These are phyloP conservation scores for Cornus suecica DNA, from an alignment of 148 eudicot genomes.

Conservation along the genomic window DNA sequence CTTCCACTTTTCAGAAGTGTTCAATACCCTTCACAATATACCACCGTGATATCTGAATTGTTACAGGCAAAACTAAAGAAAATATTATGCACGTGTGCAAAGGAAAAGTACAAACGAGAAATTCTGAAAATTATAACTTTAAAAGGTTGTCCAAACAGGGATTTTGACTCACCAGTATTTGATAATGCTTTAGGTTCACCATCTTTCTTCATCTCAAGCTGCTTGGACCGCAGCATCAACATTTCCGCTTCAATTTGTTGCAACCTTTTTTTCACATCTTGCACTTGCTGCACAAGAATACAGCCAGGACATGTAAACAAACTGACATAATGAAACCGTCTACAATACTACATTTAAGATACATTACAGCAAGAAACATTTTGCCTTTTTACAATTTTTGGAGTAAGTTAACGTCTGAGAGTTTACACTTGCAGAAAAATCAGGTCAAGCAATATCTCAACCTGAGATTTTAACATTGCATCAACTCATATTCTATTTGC, in stretches of 20 bases:
- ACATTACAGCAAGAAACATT: not conserved
- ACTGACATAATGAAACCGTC: not conserved
- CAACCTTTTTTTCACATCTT: constrained; percentile 30
- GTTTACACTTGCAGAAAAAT: not conserved
- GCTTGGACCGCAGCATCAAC: constrained; percentile 32
- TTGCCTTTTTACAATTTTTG: not conserved
- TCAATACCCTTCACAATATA: constrained; percentile 1
- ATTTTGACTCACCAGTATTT: constrained; percentile 26
- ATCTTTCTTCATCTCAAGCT: constrained; percentile 24
- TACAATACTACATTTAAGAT: not conserved
- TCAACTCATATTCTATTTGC: not conserved
- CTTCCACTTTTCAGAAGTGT: not conserved
- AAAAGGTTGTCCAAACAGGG: not conserved
- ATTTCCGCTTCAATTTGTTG: constrained; percentile 39
- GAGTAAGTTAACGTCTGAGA: not conserved
- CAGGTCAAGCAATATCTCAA: not conserved
- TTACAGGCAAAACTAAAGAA: not conserved
- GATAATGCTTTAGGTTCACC: constrained; percentile 16
- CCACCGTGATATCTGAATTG: not conserved
- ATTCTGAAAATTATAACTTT: not conserved
- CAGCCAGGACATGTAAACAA: not conserved
- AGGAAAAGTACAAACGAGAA: not conserved
- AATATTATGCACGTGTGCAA: not conserved
- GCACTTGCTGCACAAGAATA: constrained; percentile 34
- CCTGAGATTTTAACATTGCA: no score